Evolutionary conservation across 1,284 basidiomycete genomes (phyloP).

Genomic region (Jaminaea rosea): DNA sequence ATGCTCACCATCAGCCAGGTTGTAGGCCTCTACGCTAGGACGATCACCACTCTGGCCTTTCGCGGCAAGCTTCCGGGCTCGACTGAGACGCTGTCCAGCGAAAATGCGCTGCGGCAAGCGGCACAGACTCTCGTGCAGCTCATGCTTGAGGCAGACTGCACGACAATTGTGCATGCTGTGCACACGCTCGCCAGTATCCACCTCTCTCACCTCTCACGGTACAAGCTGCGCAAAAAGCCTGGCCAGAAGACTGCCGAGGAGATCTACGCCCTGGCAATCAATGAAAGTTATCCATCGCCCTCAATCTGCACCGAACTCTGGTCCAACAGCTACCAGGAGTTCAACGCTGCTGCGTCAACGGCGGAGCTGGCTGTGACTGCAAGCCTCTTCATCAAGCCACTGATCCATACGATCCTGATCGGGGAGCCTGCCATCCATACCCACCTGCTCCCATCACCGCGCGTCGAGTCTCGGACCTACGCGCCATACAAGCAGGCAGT

Average conservation of each 20-base stretch:
- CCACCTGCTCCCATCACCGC: constrained; percentile 16
- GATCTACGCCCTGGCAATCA: constrained; percentile 12
- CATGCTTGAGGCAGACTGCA: constrained; percentile 21
- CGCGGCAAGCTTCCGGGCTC: constrained; percentile 3
- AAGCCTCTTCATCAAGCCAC: constrained; percentile 19
- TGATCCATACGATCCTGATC: constrained; percentile 15
- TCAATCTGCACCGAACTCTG: constrained; percentile 23
- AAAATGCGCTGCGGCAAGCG: constrained; percentile 7
- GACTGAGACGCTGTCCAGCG: constrained; percentile 9
- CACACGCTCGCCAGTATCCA: constrained; percentile 15
- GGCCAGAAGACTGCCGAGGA: constrained; percentile 3
- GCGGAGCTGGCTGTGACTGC: constrained; percentile 7
- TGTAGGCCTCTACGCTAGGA: constrained; percentile 29
- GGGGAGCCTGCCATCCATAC: constrained; percentile 21
- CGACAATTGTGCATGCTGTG: constrained; percentile 10
- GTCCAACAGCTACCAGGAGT: constrained; percentile 19
- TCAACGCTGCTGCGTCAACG: constrained; percentile 1
- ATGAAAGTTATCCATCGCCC: constrained; percentile 11
- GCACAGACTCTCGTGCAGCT: constrained; percentile 19
- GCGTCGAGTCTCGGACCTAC: constrained; percentile 14
- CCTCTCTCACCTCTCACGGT: constrained; percentile 9
- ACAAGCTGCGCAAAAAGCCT: background rate
- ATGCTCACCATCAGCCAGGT: constrained; percentile 13
- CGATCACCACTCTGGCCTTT: constrained; percentile 22
- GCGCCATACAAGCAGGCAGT: constrained; percentile 17